These are phyloP conservation scores for Clohesyomyces aquaticus DNA, from an alignment of 495 filamentous ascomycete species.

Conservation along the genomic window DNA sequence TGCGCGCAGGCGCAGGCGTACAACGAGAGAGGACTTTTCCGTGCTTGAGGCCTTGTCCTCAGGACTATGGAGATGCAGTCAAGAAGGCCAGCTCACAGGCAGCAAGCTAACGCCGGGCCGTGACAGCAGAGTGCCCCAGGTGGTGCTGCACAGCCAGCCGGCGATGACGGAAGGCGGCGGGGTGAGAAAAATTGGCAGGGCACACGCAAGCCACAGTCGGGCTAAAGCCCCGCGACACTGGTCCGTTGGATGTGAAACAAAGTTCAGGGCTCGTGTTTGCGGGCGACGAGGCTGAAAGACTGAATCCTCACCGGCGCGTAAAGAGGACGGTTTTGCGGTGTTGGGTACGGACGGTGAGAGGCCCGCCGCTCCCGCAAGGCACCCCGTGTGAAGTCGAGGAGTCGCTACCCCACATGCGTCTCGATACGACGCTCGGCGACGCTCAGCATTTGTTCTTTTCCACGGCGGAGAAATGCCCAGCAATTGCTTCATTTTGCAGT, in stretches of 20 bases:
- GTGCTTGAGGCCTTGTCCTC: neutral
- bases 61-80: neutral
- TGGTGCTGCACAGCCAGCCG: neutral
- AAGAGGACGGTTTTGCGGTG: slow-evolving; percentile 1
- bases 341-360: too few species aligned
- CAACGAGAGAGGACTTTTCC: neutral
- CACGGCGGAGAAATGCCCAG: too few species aligned
- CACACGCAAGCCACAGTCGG: slow-evolving; percentile 2
- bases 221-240: neutral
- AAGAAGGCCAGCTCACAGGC: slow-evolving; percentile 5
- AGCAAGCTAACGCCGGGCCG: slow-evolving; percentile 6
- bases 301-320: neutral
- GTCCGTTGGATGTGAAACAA: neutral
- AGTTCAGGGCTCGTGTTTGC: neutral
- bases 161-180: slow-evolving; percentile 36
- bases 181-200: slow-evolving; percentile 22
- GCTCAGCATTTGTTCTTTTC: neutral
- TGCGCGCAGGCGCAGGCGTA: neutral
- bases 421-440: neutral
- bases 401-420: neutral
- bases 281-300: neutral
- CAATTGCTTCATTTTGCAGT: neutral
- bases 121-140: slow-evolving; percentile 2
- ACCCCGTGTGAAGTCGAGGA: neutral
- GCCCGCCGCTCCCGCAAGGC: neutral